These are phyloP conservation scores for Aspergillus ellipticus DNA, from an alignment of 495 filamentous ascomycete genomes.

Conservation along the genomic window DNA sequence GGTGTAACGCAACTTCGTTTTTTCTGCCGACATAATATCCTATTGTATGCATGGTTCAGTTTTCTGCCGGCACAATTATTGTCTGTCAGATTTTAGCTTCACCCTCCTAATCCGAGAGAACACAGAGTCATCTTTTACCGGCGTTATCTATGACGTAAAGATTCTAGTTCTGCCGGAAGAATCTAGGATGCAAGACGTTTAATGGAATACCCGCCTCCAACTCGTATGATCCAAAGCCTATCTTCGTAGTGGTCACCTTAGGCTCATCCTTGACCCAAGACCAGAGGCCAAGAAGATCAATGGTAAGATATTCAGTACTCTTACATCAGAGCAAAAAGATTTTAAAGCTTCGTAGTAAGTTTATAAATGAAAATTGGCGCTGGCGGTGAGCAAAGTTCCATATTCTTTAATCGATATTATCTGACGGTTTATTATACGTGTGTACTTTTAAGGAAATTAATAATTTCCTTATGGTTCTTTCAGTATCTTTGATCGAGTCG, in stretches of 20 bases:
- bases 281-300: background rate
- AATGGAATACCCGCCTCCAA: background rate
- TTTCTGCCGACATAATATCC: background rate
- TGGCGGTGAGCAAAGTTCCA: background rate
- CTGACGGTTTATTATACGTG: background rate
- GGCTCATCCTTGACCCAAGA: background rate
- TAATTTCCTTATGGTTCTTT: background rate
- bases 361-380: too few species aligned
- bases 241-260: background rate
- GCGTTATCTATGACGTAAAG: background rate
- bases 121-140: background rate
- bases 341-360: background rate
- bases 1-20: background rate
- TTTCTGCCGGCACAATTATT: background rate
- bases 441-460: background rate
- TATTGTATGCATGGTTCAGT: background rate
- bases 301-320: background rate
- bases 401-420: background rate
- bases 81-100: background rate
- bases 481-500: background rate
- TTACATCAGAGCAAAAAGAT: too few species aligned
- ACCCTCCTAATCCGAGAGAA: background rate
- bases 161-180: background rate
- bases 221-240: background rate
- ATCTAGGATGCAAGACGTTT: background rate